Conservation (phyloP, 768 basidiomycete species). For the Pisolithus sp. region DNA sequence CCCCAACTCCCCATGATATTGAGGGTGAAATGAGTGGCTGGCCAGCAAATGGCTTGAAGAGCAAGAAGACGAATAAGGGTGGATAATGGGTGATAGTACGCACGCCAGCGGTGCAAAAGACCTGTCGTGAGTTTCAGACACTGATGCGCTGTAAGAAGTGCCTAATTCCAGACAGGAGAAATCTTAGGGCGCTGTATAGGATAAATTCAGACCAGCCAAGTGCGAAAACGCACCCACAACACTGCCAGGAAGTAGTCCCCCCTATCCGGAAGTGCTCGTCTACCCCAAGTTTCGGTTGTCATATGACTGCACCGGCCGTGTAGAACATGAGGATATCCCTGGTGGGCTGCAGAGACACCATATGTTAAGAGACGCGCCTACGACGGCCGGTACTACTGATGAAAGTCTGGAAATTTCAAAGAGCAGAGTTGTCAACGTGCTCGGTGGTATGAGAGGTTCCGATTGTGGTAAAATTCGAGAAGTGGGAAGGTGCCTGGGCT, state of each 20-base stretch:
- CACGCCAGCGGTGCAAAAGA: slow-evolving; percentile 81
- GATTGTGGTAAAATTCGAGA: slow-evolving; percentile 52
- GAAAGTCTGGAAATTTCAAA: slow-evolving; percentile 68
- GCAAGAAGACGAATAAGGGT: slow-evolving; percentile 89
- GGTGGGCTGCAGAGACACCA: slow-evolving; percentile 49
- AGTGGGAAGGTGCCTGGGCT: slow-evolving; percentile 67
- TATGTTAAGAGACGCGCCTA: slow-evolving; percentile 59
- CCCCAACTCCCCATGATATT: slow-evolving; percentile 50
- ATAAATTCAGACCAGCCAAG: neutral
- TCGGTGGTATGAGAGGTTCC: slow-evolving; percentile 44
- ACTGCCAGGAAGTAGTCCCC: slow-evolving; percentile 63
- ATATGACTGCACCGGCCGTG: slow-evolving; percentile 1
- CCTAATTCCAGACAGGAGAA: slow-evolving; percentile 35
- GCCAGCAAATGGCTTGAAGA: slow-evolving; percentile 95
- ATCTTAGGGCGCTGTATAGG: neutral
- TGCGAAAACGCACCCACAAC: slow-evolving; percentile 53
- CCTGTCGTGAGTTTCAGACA: slow-evolving; percentile 86
- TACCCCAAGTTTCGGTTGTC: slow-evolving; percentile 17
- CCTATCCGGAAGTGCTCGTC: slow-evolving; percentile 40
- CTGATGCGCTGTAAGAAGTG: slow-evolving; percentile 82
- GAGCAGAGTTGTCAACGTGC: slow-evolving; percentile 48
- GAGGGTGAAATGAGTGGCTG: slow-evolving; percentile 82
- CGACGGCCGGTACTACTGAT: slow-evolving; percentile 64
- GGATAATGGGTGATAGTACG: slow-evolving; percentile 83
- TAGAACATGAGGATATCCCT: slow-evolving; percentile 9